These are phyloP conservation scores for Periconia sp. DNA, from an alignment of 2,329 filamentous ascomycete species.

Conservation along the genomic window DNA sequence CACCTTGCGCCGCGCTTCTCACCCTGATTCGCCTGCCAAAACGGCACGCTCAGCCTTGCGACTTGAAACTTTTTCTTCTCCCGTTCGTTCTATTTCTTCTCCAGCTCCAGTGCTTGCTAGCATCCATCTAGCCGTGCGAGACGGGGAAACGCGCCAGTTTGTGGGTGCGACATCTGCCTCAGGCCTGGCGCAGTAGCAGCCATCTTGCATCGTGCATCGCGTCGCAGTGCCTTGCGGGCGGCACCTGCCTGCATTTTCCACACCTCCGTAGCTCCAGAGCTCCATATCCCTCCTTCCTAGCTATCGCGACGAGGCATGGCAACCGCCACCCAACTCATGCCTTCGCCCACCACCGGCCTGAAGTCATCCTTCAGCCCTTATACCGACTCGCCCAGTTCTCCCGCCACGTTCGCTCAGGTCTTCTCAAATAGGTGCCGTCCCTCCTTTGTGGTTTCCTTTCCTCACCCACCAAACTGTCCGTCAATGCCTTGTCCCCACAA, in stretches of 20 bases:
- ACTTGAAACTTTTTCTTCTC: constrained; percentile 1
- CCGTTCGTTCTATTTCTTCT: neutral
- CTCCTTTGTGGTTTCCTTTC: constrained; percentile 28
- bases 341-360: constrained; percentile 43
- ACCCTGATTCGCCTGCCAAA: constrained; percentile 19
- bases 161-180: constrained; percentile 18
- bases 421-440: constrained; percentile 50
- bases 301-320: constrained; percentile 33
- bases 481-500: neutral
- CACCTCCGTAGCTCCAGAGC: neutral
- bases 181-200: constrained; percentile 27
- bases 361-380: constrained; percentile 54
- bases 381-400: constrained; percentile 54
- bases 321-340: constrained; percentile 48
- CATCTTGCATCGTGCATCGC: neutral
- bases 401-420: constrained; percentile 46
- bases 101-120: neutral
- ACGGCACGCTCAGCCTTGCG: constrained; percentile 23
- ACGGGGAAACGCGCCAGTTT: constrained; percentile 10
- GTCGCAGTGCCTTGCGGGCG: constrained; percentile 13
- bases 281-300: neutral
- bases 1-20: constrained; percentile 21
- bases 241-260: too few species aligned
- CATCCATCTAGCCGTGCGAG: constrained; percentile 1
- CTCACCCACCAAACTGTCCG: constrained; percentile 11